Evolutionary conservation across 768 basidiomycete genomes (phyloP), one percentile per base, ranked within the genome.

Genomic region (Naganishia randhawae): DNA sequence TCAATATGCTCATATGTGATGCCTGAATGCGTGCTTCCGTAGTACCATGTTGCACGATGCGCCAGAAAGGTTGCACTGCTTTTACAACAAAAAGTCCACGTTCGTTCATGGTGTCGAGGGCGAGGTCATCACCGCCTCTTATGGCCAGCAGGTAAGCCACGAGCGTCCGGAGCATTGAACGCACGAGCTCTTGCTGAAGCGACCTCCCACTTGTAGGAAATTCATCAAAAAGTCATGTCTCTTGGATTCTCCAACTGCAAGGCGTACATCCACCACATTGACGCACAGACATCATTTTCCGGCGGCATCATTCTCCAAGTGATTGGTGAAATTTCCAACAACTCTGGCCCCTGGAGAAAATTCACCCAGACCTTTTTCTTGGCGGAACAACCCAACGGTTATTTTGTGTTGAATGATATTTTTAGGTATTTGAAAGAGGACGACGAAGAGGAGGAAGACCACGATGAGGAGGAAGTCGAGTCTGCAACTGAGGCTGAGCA

Each of bases 291-390:
- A 62, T 95, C 92, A 53, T 90, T 91, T 68, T 89, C 89, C 73
- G 89, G 90, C 70, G 96, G 96, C 51, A 97, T 99, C 81, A 90
- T 97, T 83, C 94, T 99, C 81, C 94, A 98, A 81, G 96, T 97
- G 81, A 95, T 95, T 78, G 96, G 96, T 73, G 96, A 99, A 84
- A 94, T 98, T 90, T 92, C 91, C 63, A 98, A 98, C 82, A 65
- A 41, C 4, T 85, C 86, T 72, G 90, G 89, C 63, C 85, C 90
- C 5, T 99, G 96, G 96, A 87, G 89, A 77, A 99, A 98, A 83
- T 99, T 99, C 75, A 94, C 93, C 13, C 96, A 99, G 83, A 97
- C 95, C 8, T 98, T 99, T 83, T 98, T 99, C 89, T 88, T 99
- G 65, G 96, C 96, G 42, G 93, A 97, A 81, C 96, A 99, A 82